Evolutionary conservation across 371 early-diverging fungal genomes (phyloP).

Genomic region (Enterocytospora artemiae): DNA sequence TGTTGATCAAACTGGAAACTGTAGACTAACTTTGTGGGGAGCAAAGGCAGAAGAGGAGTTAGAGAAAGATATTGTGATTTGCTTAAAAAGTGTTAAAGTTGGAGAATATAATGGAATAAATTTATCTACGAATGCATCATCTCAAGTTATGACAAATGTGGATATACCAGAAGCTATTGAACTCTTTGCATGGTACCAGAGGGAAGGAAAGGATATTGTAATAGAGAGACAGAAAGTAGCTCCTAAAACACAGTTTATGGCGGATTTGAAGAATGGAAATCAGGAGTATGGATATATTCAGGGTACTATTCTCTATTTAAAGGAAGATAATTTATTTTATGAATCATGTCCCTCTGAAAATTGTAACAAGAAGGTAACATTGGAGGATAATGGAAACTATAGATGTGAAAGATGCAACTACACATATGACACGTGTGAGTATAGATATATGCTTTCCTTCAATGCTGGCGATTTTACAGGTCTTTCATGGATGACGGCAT

Average conservation of each 20-base stretch:
- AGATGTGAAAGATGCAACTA: constrained; percentile 55
- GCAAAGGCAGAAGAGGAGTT: constrained; percentile 37
- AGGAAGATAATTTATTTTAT: constrained; percentile 49
- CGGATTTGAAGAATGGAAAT: constrained; percentile 43
- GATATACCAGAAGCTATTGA: constrained; percentile 46
- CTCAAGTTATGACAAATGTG: constrained; percentile 45
- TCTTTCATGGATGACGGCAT: constrained; percentile 49
- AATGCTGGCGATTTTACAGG: constrained; percentile 49
- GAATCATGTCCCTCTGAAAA: constrained; percentile 39
- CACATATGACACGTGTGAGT: constrained; percentile 41
- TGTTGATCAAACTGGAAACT: constrained; percentile 46
- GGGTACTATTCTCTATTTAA: constrained; percentile 42
- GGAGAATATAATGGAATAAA: constrained; percentile 42
- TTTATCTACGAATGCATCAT: constrained; percentile 31
- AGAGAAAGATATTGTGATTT: constrained; percentile 32
- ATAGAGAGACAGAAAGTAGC: constrained; percentile 22
- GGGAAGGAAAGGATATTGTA: constrained; percentile 41
- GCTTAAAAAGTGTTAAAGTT: constrained; percentile 38
- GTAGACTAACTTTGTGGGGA: constrained; percentile 53
- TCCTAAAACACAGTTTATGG: constrained; percentile 25
- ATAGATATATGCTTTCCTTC: constrained; percentile 43
- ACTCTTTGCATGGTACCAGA: constrained; percentile 53
- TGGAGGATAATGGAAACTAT: constrained; percentile 42
- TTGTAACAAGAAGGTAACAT: constrained; percentile 55
- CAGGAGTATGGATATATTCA: constrained; percentile 36